A percentile compares a stretch with the other conserved stretches of the same genome.
Evolutionary conservation across 495 filamentous ascomycete species (phyloP).

Genomic region (Usnea hakonensis): DNA sequence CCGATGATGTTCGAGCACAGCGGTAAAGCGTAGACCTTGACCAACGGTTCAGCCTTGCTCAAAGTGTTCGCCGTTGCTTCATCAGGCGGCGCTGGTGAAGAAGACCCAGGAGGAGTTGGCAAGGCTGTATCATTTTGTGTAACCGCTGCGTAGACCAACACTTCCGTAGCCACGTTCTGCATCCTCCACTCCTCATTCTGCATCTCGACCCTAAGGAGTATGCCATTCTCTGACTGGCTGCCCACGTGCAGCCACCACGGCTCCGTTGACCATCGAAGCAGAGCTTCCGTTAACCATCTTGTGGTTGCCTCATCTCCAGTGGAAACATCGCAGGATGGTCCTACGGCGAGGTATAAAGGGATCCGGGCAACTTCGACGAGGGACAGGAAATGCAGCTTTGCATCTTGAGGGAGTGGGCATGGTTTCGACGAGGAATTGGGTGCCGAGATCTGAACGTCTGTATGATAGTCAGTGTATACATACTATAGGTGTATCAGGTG

Average conservation of each 20-base stretch:
- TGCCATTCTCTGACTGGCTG: conserved; percentile 21
- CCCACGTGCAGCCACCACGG: conserved; percentile 12
- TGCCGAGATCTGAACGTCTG: conserved; percentile 8
- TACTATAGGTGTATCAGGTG: neutral
- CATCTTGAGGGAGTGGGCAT: conserved; percentile 23
- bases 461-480: conserved; percentile 1
- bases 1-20: conserved; percentile 33
- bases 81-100: conserved; percentile 27
- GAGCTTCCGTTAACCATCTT: conserved; percentile 33
- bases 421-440: neutral
- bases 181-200: conserved; percentile 1
- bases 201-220: conserved; percentile 20
- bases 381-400: conserved; percentile 35
- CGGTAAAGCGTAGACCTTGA: conserved; percentile 31
- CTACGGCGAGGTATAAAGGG: conserved; percentile 43
- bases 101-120: conserved; percentile 44
- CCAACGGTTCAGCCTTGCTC: conserved; percentile 1
- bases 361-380: conserved; percentile 43
- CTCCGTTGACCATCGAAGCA: conserved; percentile 16
- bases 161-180: conserved; percentile 37
- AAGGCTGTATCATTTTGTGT: conserved; percentile 1
- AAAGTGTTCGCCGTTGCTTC: neutral
- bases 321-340: conserved; percentile 44
- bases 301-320: conserved; percentile 32
- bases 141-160: conserved; percentile 44